A percentile compares a stretch with the other conserved stretches of the same genome.
These are phyloP conservation scores for Tausonia pullulans DNA, from an alignment of 1,284 basidiomycete genomes.

Conservation along the genomic window DNA sequence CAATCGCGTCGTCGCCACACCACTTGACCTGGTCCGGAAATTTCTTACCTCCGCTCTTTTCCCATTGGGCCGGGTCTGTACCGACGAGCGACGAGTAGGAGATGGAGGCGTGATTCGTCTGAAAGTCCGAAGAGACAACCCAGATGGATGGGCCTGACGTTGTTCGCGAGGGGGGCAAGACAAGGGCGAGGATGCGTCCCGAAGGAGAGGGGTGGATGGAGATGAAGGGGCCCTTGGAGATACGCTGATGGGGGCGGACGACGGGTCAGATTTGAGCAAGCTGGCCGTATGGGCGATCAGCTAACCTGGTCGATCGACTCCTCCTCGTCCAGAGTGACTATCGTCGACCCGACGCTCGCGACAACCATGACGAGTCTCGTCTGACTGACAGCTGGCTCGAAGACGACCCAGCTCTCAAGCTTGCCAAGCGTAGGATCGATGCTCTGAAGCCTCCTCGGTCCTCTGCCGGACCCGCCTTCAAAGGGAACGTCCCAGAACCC, in stretches of 20 bases:
- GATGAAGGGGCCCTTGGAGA: constrained; percentile 77
- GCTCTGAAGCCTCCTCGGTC: constrained; percentile 40
- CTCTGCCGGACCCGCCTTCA: constrained; percentile 55
- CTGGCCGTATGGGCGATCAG: neutral
- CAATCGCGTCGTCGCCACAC: constrained; percentile 93
- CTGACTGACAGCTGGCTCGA: constrained; percentile 73
- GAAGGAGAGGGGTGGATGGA: constrained; percentile 83
- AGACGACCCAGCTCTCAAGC: constrained; percentile 69
- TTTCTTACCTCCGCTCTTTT: constrained; percentile 24
- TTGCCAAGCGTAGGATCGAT: constrained; percentile 39
- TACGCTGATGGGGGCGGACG: constrained; percentile 36
- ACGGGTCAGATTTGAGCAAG: neutral
- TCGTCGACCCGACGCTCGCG: constrained; percentile 59
- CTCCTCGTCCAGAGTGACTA: constrained; percentile 71
- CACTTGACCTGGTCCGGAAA: constrained; percentile 61
- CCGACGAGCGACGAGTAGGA: constrained; percentile 8
- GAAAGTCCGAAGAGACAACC: constrained; percentile 91
- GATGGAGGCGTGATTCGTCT: constrained; percentile 51
- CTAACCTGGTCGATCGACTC: constrained; percentile 66
- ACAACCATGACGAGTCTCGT: constrained; percentile 79
- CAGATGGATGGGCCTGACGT: constrained; percentile 62
- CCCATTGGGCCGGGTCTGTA: constrained; percentile 15
- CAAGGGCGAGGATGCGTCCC: constrained; percentile 78
- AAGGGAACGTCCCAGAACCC: constrained; percentile 57
- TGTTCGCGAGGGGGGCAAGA: constrained; percentile 29